Conservation (phyloP, 352 stramenopile species). For the Pythium aristosporum region DNA sequence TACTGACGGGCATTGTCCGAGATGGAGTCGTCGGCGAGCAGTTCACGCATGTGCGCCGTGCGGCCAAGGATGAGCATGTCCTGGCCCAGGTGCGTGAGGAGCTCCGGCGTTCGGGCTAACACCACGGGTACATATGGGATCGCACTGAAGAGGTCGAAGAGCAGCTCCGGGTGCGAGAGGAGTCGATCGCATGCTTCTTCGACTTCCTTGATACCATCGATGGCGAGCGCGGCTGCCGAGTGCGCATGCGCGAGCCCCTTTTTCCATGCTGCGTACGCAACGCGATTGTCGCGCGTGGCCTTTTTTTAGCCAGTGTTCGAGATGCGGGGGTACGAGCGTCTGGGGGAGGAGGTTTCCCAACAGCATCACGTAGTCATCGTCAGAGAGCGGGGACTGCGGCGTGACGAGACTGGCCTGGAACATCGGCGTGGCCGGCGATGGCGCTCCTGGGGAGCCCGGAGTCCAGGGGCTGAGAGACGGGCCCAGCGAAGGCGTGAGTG, state of each 20-base stretch:
- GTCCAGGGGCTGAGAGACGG: too few species aligned
- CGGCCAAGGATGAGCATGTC: too few species aligned
- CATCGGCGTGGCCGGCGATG: not conserved
- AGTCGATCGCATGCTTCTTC: not conserved
- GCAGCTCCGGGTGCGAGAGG: not conserved
- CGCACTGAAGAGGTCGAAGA: not conserved
- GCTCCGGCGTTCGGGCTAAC: not conserved
- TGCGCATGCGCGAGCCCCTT: not conserved
- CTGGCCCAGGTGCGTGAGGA: too few species aligned
- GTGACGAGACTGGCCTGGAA: conserved; percentile 10
- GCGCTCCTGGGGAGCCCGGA: too few species aligned
- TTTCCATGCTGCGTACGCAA: not conserved
- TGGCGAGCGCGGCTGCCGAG: not conserved
- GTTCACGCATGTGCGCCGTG: too few species aligned
- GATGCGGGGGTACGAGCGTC: not conserved
- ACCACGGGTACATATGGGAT: not conserved
- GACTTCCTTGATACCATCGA: not conserved
- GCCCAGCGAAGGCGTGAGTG: too few species aligned
- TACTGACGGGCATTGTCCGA: too few species aligned
- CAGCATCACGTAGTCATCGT: not conserved
- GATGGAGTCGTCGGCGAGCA: too few species aligned
- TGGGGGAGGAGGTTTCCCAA: not conserved
- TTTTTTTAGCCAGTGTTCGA: conserved; percentile 5
- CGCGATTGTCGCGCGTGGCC: not conserved
- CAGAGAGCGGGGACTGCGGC: not conserved